These are phyloP conservation scores for Cyphellophora europaea DNA, from an alignment of 2,329 filamentous ascomycete genomes.

Conservation along the genomic window DNA sequence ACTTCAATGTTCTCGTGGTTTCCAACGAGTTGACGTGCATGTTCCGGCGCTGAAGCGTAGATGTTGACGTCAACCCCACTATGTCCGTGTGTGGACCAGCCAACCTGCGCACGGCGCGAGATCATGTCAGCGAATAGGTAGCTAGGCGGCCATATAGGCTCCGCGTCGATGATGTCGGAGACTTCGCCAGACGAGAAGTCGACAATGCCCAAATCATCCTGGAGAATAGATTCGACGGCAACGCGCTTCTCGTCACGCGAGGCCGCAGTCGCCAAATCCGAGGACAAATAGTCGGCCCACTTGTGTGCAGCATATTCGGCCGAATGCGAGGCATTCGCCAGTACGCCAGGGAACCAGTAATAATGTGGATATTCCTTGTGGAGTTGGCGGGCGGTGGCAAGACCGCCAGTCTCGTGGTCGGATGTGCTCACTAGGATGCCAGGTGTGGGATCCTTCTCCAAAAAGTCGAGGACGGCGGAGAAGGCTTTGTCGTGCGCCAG, in stretches of 20 bases:
- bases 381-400: constrained; percentile 68
- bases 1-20: constrained; percentile 96
- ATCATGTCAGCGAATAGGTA: constrained; percentile 74
- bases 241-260: constrained; percentile 12
- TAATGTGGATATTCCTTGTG: constrained; percentile 56
- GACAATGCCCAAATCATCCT: constrained; percentile 63
- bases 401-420: constrained; percentile 91
- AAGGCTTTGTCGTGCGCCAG: constrained; percentile 91
- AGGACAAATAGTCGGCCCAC: constrained; percentile 51
- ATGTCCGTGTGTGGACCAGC: constrained; percentile 92
- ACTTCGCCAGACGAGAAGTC: constrained; percentile 68
- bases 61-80: constrained; percentile 93
- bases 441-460: constrained; percentile 62
- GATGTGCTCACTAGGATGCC: constrained; percentile 76
- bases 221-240: constrained; percentile 45
- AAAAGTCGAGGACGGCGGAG: constrained; percentile 71
- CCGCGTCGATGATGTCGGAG: constrained; percentile 48
- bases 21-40: constrained; percentile 57
- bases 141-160: constrained; percentile 44
- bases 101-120: constrained; percentile 79
- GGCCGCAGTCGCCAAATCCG: constrained; percentile 5
- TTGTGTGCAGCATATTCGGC: constrained; percentile 60
- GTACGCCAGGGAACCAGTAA: constrained; percentile 71
- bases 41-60: constrained; percentile 65
- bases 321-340: constrained; percentile 69